A percentile compares a stretch with the other conserved stretches of the same genome.
phyloP scores from a whole-genome alignment of 73 alveolate genomes.

The Uronychia binucleata region DNA sequence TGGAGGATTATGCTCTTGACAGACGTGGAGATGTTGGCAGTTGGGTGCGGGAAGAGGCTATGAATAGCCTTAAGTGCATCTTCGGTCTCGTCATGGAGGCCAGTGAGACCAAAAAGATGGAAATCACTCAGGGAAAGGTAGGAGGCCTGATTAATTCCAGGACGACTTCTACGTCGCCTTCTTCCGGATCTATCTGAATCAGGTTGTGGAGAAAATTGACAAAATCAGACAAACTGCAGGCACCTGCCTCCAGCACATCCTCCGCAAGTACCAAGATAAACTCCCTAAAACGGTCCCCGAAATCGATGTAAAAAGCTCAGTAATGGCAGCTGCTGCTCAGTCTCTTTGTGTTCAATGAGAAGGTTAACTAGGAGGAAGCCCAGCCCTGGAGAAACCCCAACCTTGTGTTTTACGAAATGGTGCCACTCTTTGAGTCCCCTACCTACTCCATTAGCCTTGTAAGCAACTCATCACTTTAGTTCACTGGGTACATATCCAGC shows the following conservation, averaged over 20 bases:
- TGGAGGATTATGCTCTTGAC: constrained; percentile 84
- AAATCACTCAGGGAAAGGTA: constrained; percentile 8
- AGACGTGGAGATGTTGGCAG: constrained; percentile 95
- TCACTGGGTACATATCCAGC: constrained; percentile 79
- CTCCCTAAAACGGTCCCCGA: constrained; percentile 58
- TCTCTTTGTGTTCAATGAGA: constrained; percentile 57
- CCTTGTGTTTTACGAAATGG: constrained; percentile 72
- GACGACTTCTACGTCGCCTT: constrained; percentile 25
- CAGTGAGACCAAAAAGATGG: not conserved
- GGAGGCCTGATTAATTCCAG: constrained; percentile 13
- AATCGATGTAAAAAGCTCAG: not conserved
- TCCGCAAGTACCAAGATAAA: constrained; percentile 48
- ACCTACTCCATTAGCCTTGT: constrained; percentile 58
- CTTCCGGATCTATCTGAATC: constrained; percentile 50
- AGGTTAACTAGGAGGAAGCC: constrained; percentile 55
- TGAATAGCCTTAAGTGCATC: constrained; percentile 56
- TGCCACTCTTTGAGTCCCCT: constrained; percentile 69
- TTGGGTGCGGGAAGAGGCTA: constrained; percentile 91
- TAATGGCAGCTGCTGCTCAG: not conserved
- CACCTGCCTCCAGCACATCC: constrained; percentile 69
- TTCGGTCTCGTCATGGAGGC: not conserved
- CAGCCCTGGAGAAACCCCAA: constrained; percentile 86
- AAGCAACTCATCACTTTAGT: too few relatives aligned
- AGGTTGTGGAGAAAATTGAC: constrained; percentile 88
- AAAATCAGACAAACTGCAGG: constrained; percentile 89